Percentiles rank a stretch among this genome's conserved stretches.
phyloP scores from a whole-genome alignment of 2,329 filamentous ascomycete genomes.

The Rasamsonia emersonii region DNA sequence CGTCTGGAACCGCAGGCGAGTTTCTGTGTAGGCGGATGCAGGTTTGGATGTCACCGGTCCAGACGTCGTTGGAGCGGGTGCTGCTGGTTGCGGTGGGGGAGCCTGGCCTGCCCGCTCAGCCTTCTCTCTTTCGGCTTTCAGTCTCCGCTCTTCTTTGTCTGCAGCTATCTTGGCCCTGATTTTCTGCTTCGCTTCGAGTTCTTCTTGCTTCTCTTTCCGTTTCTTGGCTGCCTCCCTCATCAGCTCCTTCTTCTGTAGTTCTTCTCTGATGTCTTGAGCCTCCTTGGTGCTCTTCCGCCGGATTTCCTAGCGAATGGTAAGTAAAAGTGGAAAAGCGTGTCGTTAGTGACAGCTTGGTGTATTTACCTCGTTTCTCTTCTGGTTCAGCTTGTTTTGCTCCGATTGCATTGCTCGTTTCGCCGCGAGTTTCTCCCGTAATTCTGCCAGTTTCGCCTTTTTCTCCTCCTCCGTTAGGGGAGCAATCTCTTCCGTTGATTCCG shows the following conservation, averaged over 20 bases:
- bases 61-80: constrained; percentile 36
- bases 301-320: constrained; percentile 42
- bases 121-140: constrained; percentile 78
- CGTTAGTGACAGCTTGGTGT: background rate
- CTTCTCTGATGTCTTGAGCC: constrained; percentile 80
- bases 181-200: constrained; percentile 74
- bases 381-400: constrained; percentile 67
- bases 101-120: constrained; percentile 72
- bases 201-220: constrained; percentile 76
- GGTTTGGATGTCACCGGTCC: constrained; percentile 50
- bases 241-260: constrained; percentile 77
- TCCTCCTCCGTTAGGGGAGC: constrained; percentile 85
- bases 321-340: constrained; percentile 2
- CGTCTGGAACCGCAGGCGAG: constrained; percentile 74
- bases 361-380: constrained; percentile 73
- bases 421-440: constrained; percentile 62
- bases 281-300: constrained; percentile 86
- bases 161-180: constrained; percentile 92
- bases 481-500: constrained; percentile 87
- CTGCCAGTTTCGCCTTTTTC: constrained; percentile 69
- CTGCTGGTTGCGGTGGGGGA: constrained; percentile 39
- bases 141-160: constrained; percentile 80
- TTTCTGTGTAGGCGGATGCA: constrained; percentile 66
- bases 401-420: constrained; percentile 63
- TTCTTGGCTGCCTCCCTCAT: constrained; percentile 85